Base-by-base conservation (phyloP, 2,329 filamentous ascomycete species). In the Ophiostoma ulmi region DNA sequence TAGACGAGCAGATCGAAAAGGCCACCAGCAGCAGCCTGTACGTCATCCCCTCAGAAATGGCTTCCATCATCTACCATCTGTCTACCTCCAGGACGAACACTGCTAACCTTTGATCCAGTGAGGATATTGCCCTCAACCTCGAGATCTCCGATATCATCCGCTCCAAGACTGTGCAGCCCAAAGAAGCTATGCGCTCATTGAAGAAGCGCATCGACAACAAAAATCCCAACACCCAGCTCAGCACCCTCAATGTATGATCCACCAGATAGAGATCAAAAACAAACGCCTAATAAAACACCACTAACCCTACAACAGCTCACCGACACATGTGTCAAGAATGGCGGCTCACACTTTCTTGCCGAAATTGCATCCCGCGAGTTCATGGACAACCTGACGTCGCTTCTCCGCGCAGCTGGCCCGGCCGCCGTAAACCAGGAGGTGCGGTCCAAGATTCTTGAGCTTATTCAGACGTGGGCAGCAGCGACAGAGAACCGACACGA, bases 321-420 rank as follows among this genome's bases (percentile, higher is more conserved):
- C 74, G 95, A 99, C 82, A 98, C 95, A 0, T 99, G 95, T 79
- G 93, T 98, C 73, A 99, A 99, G 83, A 99, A 99, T 83, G 95
- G 95, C 72, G 95, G 95, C 75, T 87, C 91, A 55, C 95, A 99
- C 81, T 99, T 99, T 80, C 89, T 99, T 68, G 86, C 90, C 75
- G 95, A 99, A 82, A 95, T 99, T 75, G 94, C 95, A 58, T 97
- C 94, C 22, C 89, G 94, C 74, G 95, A 99, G 82, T 99, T 98
- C 78, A 96, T 99, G 91, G 95, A 99, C 81, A 97, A 97, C 78
- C 82, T 99, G 69, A 90, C 92, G 22, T 97, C 94, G 44, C 85
- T 99, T 20, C 85, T 99, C 41, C 94, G 94, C 78, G 91, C 91
- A 22, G 89, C 91, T 68, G 91, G 92, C 2, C 80, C 83, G 22